Evolutionary conservation across 176 grass and related monocot genomes (phyloP).

Genomic region (Cenchrus fungigraminus): DNA sequence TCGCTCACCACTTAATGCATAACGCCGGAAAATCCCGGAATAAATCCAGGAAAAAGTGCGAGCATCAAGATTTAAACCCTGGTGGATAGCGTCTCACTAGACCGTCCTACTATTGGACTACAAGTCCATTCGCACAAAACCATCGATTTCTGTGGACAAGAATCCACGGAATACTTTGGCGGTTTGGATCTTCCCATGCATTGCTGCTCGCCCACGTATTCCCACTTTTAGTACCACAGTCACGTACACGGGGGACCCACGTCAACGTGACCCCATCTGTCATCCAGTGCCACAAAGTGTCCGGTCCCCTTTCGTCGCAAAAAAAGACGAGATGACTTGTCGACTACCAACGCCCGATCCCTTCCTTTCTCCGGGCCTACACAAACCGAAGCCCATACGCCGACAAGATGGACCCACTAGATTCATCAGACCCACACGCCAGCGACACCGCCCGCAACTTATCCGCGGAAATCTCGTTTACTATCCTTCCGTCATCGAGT

Average conservation of each 20-base stretch:
- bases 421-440: constrained; percentile 38
- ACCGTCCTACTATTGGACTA: too few relatives aligned
- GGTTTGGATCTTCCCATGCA: background rate
- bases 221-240: background rate
- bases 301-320: too few relatives aligned
- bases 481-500: too few relatives aligned
- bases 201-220: background rate
- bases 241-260: background rate
- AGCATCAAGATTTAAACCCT: too few relatives aligned
- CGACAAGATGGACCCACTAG: constrained; percentile 4
- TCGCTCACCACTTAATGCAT: too few relatives aligned
- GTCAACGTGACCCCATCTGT: background rate
- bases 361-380: constrained; percentile 39
- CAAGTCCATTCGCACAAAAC: too few relatives aligned
- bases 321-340: background rate
- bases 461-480: constrained; percentile 32
- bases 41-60: too few relatives aligned
- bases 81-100: too few relatives aligned
- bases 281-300: background rate
- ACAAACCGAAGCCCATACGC: background rate
- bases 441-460: constrained; percentile 39
- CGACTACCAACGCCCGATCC: background rate
- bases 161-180: background rate
- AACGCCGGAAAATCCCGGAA: too few relatives aligned
- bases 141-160: background rate